Percentiles rank a stretch among this genome's conserved stretches.
These are phyloP conservation scores for Euphorbia tirucalli DNA, from an alignment of 345 rosid species.

Conservation along the genomic window DNA sequence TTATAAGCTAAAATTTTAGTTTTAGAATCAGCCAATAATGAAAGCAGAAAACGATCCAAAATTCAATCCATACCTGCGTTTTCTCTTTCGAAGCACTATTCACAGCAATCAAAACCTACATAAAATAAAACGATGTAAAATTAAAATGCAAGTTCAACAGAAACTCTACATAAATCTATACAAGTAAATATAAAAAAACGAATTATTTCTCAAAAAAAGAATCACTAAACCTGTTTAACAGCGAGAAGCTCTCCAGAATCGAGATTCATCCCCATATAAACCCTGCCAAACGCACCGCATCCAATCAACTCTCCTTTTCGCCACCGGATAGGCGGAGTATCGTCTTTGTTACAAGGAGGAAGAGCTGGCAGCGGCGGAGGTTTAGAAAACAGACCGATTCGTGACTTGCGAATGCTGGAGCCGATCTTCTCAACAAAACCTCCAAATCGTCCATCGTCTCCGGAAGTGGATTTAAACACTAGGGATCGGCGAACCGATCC, in stretches of 20 bases:
- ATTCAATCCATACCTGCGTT: slow-evolving; percentile 45
- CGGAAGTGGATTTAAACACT: slow-evolving; percentile 27
- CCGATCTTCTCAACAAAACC: slow-evolving; percentile 34
- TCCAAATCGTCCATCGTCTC: slow-evolving; percentile 25
- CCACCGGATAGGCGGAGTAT: slow-evolving; percentile 32
- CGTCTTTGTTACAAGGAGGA: slow-evolving; percentile 22
- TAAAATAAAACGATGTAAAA: neutral
- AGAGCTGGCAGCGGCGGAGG: slow-evolving; percentile 8
- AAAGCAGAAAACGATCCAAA: neutral
- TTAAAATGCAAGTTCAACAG: neutral
- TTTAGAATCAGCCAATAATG: neutral
- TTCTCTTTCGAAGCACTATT: slow-evolving; percentile 70
- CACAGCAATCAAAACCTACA: slow-evolving; percentile 59
- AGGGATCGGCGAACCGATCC: slow-evolving; percentile 39
- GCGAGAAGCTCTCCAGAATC: slow-evolving; percentile 39
- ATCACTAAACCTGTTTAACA: slow-evolving; percentile 27
- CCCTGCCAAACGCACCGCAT: slow-evolving; percentile 33
- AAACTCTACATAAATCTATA: neutral
- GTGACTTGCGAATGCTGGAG: slow-evolving; percentile 31
- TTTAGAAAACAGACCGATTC: slow-evolving; percentile 27
- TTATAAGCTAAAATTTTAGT: neutral
- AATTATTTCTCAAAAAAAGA: neutral
- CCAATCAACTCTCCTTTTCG: slow-evolving; percentile 38
- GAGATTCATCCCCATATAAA: slow-evolving; percentile 39
- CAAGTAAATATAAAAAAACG: neutral